These are phyloP conservation scores for Cutaneotrichosporon sp. DNA, from an alignment of 1,284 basidiomycete genomes.

Conservation along the genomic window DNA sequence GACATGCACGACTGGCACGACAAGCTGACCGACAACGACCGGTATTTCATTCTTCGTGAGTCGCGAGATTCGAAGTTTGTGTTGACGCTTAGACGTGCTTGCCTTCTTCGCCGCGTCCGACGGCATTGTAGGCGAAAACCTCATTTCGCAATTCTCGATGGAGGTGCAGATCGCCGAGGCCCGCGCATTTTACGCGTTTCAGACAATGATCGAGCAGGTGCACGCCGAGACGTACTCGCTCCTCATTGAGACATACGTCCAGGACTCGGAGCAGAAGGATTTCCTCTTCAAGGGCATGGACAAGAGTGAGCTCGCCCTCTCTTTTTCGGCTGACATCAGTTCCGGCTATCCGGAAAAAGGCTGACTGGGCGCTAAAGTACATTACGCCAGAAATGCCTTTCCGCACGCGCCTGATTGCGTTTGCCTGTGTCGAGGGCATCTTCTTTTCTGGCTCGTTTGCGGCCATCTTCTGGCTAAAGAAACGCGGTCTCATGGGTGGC, in stretches of 20 bases:
- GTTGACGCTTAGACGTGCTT: constrained; percentile 54
- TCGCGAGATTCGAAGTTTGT: not conserved
- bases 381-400: constrained; percentile 77
- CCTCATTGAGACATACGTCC: constrained; percentile 56
- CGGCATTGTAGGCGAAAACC: constrained; percentile 91
- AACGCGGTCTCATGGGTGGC: constrained; percentile 96
- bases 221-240: constrained; percentile 57
- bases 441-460: constrained; percentile 94
- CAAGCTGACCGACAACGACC: constrained; percentile 79
- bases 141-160: constrained; percentile 87
- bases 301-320: constrained; percentile 42
- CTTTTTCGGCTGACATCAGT: constrained; percentile 19
- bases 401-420: constrained; percentile 82
- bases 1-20: constrained; percentile 85
- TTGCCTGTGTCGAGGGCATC: constrained; percentile 93
- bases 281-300: constrained; percentile 55
- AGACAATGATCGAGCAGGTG: constrained; percentile 85
- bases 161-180: constrained; percentile 93
- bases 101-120: constrained; percentile 96
- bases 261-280: constrained; percentile 52
- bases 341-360: constrained; percentile 74
- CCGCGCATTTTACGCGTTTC: constrained; percentile 94
- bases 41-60: constrained; percentile 83
- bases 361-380: constrained; percentile 91
- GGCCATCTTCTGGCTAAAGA: constrained; percentile 98